These are phyloP conservation scores for Knoxdaviesia proteae DNA, from an alignment of 2,329 filamentous ascomycete genomes.

Conservation along the genomic window DNA sequence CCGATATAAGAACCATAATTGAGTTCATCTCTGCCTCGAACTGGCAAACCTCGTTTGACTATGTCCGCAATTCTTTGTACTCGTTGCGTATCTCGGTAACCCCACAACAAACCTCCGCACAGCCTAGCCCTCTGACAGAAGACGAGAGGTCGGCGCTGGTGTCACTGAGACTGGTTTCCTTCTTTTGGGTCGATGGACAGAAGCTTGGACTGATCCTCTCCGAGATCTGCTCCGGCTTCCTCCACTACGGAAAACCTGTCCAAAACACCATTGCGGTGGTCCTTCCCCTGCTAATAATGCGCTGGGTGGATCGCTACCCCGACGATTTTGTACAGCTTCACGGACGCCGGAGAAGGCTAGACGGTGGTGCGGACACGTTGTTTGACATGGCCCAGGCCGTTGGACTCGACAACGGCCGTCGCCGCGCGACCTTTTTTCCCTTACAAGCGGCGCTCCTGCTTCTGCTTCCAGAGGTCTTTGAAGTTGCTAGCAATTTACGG, in stretches of 20 bases:
- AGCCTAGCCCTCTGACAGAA: slow-evolving; percentile 18
- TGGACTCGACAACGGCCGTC: slow-evolving; percentile 29
- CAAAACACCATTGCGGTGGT: slow-evolving; percentile 43
- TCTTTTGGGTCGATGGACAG: slow-evolving; percentile 41
- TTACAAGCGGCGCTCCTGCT: slow-evolving; percentile 42
- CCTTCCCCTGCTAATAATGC: slow-evolving; percentile 38
- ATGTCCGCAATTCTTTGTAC: slow-evolving; percentile 31
- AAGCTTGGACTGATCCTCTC: slow-evolving; percentile 42
- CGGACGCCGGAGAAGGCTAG: slow-evolving; percentile 36
- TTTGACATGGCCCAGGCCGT: slow-evolving; percentile 49
- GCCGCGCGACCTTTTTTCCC: slow-evolving; percentile 35
- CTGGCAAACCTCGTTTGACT: slow-evolving; percentile 39
- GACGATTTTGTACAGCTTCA: slow-evolving; percentile 45
- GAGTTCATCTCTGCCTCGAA: slow-evolving; percentile 45
- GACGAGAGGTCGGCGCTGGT: slow-evolving; percentile 32
- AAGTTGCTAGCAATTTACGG: slow-evolving; percentile 45
- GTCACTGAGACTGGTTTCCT: slow-evolving; percentile 36
- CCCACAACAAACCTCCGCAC: slow-evolving; percentile 13
- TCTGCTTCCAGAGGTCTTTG: slow-evolving; percentile 46
- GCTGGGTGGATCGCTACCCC: slow-evolving; percentile 46
- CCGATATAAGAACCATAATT: slow-evolving; percentile 31
- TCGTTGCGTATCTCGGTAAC: slow-evolving; percentile 23
- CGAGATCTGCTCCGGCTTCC: slow-evolving; percentile 44
- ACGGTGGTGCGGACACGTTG: slow-evolving; percentile 43
- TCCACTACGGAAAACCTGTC: slow-evolving; percentile 42